phyloP scores from a whole-genome alignment of 176 grass and related monocot genomes.

The Aegilops tauschii region DNA sequence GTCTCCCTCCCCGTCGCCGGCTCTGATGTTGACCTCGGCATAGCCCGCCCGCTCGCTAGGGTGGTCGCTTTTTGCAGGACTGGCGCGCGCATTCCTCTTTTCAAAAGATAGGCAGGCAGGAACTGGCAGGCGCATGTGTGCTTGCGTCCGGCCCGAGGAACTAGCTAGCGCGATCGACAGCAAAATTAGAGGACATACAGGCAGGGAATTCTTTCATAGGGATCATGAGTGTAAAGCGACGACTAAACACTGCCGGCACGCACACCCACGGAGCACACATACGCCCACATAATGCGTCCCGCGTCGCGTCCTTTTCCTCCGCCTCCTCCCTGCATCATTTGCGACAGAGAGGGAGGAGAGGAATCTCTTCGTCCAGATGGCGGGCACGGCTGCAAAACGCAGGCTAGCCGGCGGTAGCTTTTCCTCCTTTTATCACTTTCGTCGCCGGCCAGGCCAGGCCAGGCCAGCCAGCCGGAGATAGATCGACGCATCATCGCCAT shows the following conservation, averaged over 20 bases:
- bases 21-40: slow-evolving; percentile 16
- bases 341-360: neutral
- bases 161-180: neutral
- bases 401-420: neutral
- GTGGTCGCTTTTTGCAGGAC: slow-evolving; percentile 22
- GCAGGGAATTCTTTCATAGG: neutral
- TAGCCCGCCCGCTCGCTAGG: neutral
- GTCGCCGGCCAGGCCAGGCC: neutral
- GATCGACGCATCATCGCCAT: neutral
- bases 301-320: slow-evolving; percentile 18
- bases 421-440: slow-evolving; percentile 26
- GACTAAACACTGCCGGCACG: neutral
- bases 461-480: neutral
- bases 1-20: neutral
- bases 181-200: neutral
- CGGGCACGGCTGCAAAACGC: slow-evolving; percentile 2
- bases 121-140: slow-evolving; percentile 43
- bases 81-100: slow-evolving; percentile 41
- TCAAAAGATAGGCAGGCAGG: slow-evolving; percentile 29
- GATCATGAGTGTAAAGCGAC: slow-evolving; percentile 36
- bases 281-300: neutral
- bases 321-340: slow-evolving; percentile 23
- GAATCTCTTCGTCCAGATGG: neutral
- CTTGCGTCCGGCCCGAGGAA: slow-evolving; percentile 30
- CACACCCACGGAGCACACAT: neutral